Evolutionary conservation across 306 rosid species (phyloP).

Genomic region (Boehmeria nivea): DNA sequence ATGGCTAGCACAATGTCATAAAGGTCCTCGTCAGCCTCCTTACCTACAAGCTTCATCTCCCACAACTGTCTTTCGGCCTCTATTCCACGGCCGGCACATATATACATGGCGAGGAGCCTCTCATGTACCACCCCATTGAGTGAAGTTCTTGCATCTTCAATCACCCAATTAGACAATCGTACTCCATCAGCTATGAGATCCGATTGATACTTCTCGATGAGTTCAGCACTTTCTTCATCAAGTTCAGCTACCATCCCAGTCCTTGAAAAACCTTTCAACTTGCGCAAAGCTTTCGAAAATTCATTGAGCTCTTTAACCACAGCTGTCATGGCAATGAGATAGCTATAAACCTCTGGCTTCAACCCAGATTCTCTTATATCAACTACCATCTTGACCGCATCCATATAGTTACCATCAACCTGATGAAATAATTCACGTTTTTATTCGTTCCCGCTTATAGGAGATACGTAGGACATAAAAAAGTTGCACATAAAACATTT

Average conservation of each 20-base stretch:
- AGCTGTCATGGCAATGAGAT: conserved; percentile 90
- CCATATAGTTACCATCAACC: conserved; percentile 71
- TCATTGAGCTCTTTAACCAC: conserved; percentile 90
- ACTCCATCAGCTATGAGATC: conserved; percentile 70
- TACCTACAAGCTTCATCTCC: conserved; percentile 92
- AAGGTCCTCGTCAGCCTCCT: conserved; percentile 78
- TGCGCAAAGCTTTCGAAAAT: conserved; percentile 73
- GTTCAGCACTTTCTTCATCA: conserved; percentile 48
- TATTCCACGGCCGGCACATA: conserved; percentile 87
- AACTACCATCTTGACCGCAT: conserved; percentile 69
- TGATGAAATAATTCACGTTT: no score
- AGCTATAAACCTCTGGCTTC: conserved; percentile 88
- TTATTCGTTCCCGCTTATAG: no score
- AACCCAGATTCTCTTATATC: conserved; percentile 75
- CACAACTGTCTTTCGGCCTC: conserved; percentile 92
- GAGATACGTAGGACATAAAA: no score
- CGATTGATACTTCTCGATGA: conserved; percentile 65
- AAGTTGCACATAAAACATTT: background rate
- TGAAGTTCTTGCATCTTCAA: conserved; percentile 53
- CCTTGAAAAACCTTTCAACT: conserved; percentile 54
- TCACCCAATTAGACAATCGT: conserved; percentile 69
- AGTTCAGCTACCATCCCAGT: conserved; percentile 53
- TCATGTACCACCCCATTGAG: conserved; percentile 70
- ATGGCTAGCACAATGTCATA: conserved; percentile 88
- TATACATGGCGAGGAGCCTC: conserved; percentile 93